A percentile compares a stretch with the other conserved stretches of the same genome.
Evolutionary conservation across 1,139 yeast genomes (phyloP).

Genomic region (Candida pseudoviswanathii): DNA sequence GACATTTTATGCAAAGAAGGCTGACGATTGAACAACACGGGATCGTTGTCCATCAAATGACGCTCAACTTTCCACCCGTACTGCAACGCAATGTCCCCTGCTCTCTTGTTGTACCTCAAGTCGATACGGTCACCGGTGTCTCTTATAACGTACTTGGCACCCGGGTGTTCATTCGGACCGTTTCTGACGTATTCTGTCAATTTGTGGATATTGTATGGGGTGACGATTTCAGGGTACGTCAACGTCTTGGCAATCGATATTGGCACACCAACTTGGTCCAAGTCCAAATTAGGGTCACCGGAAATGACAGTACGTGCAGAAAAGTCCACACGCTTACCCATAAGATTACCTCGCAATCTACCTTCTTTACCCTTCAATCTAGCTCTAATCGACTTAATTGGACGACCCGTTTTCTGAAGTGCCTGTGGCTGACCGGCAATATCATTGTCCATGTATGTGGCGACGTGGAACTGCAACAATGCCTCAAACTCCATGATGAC

Average conservation of each 20-base stretch:
- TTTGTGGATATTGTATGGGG: constrained; percentile 94
- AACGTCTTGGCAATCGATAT: constrained; percentile 93
- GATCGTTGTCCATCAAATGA: constrained; percentile 96
- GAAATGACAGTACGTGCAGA: constrained; percentile 99
- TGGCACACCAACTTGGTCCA: constrained; percentile 99
- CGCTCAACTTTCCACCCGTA: constrained; percentile 99
- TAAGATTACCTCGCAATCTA: constrained; percentile 94
- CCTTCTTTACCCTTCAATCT: constrained; percentile 99
- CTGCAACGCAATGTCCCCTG: constrained; percentile 96
- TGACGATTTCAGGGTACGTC: constrained; percentile 95
- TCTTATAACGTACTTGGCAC: constrained; percentile 97
- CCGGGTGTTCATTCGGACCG: constrained; percentile 99
- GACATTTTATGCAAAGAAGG: constrained; percentile 99
- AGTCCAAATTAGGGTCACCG: constrained; percentile 96
- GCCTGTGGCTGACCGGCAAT: constrained; percentile 99
- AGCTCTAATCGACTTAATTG: constrained; percentile 97
- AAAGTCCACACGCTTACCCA: constrained; percentile 99
- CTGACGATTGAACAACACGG: constrained; percentile 97
- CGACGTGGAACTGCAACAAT: constrained; percentile 93
- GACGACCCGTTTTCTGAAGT: constrained; percentile 96
- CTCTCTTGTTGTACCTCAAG: constrained; percentile 93
- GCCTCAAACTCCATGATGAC: constrained; percentile 97
- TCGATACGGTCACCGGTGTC: constrained; percentile 99
- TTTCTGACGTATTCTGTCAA: constrained; percentile 91
- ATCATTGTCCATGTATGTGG: constrained; percentile 99